Evolutionary conservation across 73 alveolate species (phyloP), one percentile per base, ranked within the genome.

Genomic region (Paramecium sexaurelia): DNA sequence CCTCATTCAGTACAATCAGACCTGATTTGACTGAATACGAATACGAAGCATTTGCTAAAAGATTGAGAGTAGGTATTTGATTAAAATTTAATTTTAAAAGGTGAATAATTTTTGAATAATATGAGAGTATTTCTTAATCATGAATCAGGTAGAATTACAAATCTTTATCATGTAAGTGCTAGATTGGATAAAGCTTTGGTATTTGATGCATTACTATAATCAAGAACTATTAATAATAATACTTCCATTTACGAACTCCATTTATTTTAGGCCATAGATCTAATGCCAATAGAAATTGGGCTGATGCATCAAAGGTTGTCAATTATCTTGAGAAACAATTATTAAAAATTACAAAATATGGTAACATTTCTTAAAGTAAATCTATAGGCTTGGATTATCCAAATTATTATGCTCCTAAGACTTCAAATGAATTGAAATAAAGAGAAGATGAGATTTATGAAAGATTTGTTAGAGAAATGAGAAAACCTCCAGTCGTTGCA

Each of bases 311-410:
- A 29, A 78, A 45, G 51, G 71, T 78, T 6, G 90, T 78, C 27
- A 43, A 37, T 43, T 78, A 78, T 78, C 24, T 78, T 1, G 90
- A 78, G 43, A 40, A 41, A 24, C 7, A 39, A 22, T 39, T 78
- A 9, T 15, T 29, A 13, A 78, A 43, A 26, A 37, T 78, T 5
- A 40, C 71, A 19, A 78, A 78, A 78, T 78, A 78, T 78, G 90
- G 90, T 78, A 78, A 24, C n/a, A 1, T 13, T 20, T 41, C 22
- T 0, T 0, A 51, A 41, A 20, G 10, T 26, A 43, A 0, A 29
- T 22, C 11, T 41, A n/a, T n/a, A 78, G 90, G 90, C 17, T 61
- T 78, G 45, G 73, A 78, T 78, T 78, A 78, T 78, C 90, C 90
- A 41, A 22, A 37, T 39, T 29, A 22, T 22, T 78, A 78, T 45